Conservation (phyloP, 108 stramenopile genomes). For the Nitzschia sp. region DNA sequence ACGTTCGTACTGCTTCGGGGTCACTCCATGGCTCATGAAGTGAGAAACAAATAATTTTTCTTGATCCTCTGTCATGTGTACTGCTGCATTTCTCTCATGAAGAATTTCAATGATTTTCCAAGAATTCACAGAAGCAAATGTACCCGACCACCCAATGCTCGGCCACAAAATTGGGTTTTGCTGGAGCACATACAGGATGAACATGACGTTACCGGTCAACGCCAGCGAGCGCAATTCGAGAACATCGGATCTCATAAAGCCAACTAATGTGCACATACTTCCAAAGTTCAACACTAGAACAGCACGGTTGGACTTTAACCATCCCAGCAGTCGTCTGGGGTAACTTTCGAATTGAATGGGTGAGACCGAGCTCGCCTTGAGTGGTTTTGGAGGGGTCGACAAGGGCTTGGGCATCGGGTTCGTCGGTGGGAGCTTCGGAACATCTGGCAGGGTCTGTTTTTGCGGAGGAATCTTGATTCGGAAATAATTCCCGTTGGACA, state of each 20-base stretch:
- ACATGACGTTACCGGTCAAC: constrained; percentile 53
- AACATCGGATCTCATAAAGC: constrained; percentile 79
- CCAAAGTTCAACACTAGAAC: constrained; percentile 74
- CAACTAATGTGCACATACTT: constrained; percentile 59
- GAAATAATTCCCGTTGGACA: constrained; percentile 40
- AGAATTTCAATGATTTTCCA: constrained; percentile 64
- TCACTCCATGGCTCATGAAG: constrained; percentile 78
- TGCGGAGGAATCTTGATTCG: constrained; percentile 35
- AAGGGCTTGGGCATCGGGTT: constrained; percentile 24
- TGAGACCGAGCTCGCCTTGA: background rate
- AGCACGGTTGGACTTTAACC: constrained; percentile 56
- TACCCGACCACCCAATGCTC: constrained; percentile 48
- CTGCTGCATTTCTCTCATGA: constrained; percentile 61
- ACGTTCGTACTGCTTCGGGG: constrained; percentile 81
- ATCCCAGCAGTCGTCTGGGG: constrained; percentile 18
- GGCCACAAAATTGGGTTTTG: constrained; percentile 42
- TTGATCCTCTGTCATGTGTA: constrained; percentile 50
- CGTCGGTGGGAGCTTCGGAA: constrained; percentile 27
- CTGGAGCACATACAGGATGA: constrained; percentile 44
- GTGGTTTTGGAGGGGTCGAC: constrained; percentile 12
- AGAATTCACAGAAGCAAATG: constrained; percentile 70
- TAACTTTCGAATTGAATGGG: constrained; percentile 1
- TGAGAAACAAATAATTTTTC: constrained; percentile 65
- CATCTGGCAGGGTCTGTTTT: constrained; percentile 3
- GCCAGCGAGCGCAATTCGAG: constrained; percentile 72